A percentile compares a stretch with the other conserved stretches of the same genome.
Conservation (phyloP, 1,139 yeast genomes). For the Lipomyces yarrowii region DNA sequence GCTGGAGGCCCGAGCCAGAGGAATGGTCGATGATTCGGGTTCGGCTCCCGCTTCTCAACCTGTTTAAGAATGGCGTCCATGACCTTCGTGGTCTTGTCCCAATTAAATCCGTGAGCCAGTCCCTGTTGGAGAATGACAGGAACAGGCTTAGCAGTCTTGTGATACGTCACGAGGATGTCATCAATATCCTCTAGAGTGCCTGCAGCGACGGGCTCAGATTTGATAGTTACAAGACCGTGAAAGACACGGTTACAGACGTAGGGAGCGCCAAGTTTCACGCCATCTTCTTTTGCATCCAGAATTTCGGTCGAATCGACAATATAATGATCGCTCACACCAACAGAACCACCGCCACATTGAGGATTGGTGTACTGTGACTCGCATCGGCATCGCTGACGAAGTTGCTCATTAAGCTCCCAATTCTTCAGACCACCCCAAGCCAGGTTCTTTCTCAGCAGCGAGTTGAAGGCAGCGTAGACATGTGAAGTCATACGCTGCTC, state of each 20-base stretch:
- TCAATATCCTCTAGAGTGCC: constrained; percentile 27
- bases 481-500: constrained; percentile 29
- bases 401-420: constrained; percentile 31
- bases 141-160: constrained; percentile 31
- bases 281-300: constrained; percentile 30
- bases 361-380: constrained; percentile 30
- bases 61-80: constrained; percentile 27
- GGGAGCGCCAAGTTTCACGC: constrained; percentile 24
- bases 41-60: constrained; percentile 28
- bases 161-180: constrained; percentile 28
- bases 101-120: constrained; percentile 28
- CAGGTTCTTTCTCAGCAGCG: constrained; percentile 28
- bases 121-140: constrained; percentile 30
- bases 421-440: constrained; percentile 31
- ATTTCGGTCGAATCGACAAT: constrained; percentile 31
- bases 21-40: constrained; percentile 30
- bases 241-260: constrained; percentile 31
- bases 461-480: constrained; percentile 29
- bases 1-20: constrained; percentile 31
- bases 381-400: constrained; percentile 30
- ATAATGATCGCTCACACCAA: constrained; percentile 28
- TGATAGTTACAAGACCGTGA: constrained; percentile 25
- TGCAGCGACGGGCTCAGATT: constrained; percentile 27
- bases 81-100: constrained; percentile 30
- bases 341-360: constrained; percentile 25